A percentile compares a stretch with the other conserved stretches of the same genome.
phyloP scores from a whole-genome alignment of 2,329 filamentous ascomycete species.

The Apiospora malaysiana region DNA sequence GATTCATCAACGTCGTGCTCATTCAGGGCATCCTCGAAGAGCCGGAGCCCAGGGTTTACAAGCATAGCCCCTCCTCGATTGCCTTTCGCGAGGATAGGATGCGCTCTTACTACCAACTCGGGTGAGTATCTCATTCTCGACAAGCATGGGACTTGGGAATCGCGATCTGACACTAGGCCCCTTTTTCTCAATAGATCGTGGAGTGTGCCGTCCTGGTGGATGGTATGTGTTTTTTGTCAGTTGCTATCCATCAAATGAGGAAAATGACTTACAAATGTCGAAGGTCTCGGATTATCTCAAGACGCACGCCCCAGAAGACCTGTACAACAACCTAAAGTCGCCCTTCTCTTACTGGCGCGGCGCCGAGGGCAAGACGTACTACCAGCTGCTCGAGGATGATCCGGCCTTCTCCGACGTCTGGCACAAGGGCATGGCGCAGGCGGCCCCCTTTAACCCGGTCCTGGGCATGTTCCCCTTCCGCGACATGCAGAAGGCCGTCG shows the following conservation, averaged over 20 bases:
- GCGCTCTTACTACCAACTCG: constrained; percentile 19
- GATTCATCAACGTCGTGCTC: constrained; percentile 21
- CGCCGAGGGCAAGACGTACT: constrained; percentile 43
- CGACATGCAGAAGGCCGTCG: constrained; percentile 37
- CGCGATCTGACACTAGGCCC: neutral
- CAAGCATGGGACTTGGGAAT: too few species aligned
- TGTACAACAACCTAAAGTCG: constrained; percentile 41
- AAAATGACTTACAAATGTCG: neutral
- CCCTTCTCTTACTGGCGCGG: constrained; percentile 41
- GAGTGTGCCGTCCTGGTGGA: constrained; percentile 22
- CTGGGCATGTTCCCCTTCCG: constrained; percentile 44
- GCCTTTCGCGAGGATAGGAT: constrained; percentile 13
- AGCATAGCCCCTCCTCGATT: constrained; percentile 17
- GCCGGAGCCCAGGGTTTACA: constrained; percentile 20
- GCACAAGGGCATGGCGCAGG: constrained; percentile 40
- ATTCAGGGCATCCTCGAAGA: constrained; percentile 21
- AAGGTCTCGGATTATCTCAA: constrained; percentile 38
- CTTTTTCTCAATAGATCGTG: neutral
- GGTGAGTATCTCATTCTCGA: neutral
- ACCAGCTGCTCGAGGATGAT: constrained; percentile 40
- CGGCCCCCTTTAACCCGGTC: constrained; percentile 42
- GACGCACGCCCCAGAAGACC: constrained; percentile 37
- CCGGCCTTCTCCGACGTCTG: constrained; percentile 40
- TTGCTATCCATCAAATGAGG: neutral
- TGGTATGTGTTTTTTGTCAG: neutral